Evolutionary conservation across 179 eudicot species (phyloP).

Genomic region (Sideroxylon spinosum): DNA sequence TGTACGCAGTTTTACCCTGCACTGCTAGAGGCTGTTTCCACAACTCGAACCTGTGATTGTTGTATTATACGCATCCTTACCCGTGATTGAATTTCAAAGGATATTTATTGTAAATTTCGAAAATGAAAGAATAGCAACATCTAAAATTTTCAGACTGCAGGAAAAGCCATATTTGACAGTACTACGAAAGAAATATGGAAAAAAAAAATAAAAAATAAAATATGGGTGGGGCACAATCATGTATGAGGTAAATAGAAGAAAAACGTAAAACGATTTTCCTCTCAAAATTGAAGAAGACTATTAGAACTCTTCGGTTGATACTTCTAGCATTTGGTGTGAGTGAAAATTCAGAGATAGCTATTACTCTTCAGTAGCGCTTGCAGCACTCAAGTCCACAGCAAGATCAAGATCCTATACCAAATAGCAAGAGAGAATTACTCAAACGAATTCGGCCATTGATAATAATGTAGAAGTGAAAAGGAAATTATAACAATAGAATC

Average conservation of each 20-base stretch:
- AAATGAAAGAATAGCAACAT: background rate
- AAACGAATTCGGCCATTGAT: background rate
- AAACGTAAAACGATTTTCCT: background rate
- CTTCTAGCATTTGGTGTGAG: background rate
- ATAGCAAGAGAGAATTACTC: background rate
- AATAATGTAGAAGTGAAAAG: background rate
- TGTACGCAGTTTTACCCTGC: too few relatives aligned
- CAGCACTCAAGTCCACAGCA: slow-evolving; percentile 67
- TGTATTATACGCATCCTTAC: too few relatives aligned
- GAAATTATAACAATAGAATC: background rate
- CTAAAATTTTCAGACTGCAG: background rate
- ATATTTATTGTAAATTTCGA: background rate
- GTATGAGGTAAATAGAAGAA: background rate
- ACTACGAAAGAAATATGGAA: background rate
- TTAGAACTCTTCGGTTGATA: background rate
- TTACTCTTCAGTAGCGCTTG: slow-evolving; percentile 57
- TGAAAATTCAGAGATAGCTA: slow-evolving; percentile 10
- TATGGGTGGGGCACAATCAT: background rate
- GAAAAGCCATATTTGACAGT: background rate
- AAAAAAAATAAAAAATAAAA: background rate
- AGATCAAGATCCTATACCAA: slow-evolving; percentile 56
- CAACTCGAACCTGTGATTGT: too few relatives aligned
- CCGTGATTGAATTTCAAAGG: too few relatives aligned
- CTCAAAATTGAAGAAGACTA: background rate
- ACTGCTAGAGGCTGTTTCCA: too few relatives aligned